These are phyloP conservation scores for Diplosphaera chodatii DNA, from an alignment of 139 green algal species.

Conservation along the genomic window DNA sequence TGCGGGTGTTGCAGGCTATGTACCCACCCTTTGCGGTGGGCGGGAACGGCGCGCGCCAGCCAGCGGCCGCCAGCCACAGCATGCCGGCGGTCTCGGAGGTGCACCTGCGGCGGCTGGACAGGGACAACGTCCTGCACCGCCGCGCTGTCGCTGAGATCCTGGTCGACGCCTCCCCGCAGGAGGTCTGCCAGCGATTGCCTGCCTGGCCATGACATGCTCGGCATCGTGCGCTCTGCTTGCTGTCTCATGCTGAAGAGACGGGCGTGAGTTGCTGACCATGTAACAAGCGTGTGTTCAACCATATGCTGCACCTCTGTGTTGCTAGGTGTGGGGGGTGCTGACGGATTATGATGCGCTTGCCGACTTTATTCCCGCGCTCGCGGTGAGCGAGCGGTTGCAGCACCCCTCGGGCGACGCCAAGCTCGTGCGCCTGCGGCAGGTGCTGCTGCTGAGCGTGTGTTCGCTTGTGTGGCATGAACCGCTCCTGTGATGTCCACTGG, in stretches of 20 bases:
- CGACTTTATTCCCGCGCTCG: conserved; percentile 53
- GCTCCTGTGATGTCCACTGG: too few relatives aligned
- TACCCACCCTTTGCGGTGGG: background rate
- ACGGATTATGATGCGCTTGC: conserved; percentile 48
- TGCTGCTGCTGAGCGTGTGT: too few relatives aligned
- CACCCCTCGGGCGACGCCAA: conserved; percentile 11
- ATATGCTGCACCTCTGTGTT: too few relatives aligned
- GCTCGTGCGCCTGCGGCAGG: conserved; percentile 36
- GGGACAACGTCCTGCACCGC: conserved; percentile 30
- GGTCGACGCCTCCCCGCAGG: conserved; percentile 26
- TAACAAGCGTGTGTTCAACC: too few relatives aligned
- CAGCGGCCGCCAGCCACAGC: background rate
- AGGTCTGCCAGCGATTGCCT: too few relatives aligned
- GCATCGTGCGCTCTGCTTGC: too few relatives aligned
- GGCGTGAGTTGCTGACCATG: too few relatives aligned
- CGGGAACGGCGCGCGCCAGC: background rate
- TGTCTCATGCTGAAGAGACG: too few relatives aligned
- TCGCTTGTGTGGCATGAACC: too few relatives aligned
- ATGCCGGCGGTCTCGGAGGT: conserved; percentile 20
- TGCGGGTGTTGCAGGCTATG: background rate
- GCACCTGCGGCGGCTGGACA: conserved; percentile 45
- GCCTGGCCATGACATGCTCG: too few relatives aligned
- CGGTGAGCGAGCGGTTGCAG: conserved; percentile 32
- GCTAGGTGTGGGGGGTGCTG: conserved; percentile 48
- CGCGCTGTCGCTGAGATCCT: conserved; percentile 33